Evolutionary conservation across 306 rosid genomes (phyloP).

Genomic region (Cucurbita ficifolia): DNA sequence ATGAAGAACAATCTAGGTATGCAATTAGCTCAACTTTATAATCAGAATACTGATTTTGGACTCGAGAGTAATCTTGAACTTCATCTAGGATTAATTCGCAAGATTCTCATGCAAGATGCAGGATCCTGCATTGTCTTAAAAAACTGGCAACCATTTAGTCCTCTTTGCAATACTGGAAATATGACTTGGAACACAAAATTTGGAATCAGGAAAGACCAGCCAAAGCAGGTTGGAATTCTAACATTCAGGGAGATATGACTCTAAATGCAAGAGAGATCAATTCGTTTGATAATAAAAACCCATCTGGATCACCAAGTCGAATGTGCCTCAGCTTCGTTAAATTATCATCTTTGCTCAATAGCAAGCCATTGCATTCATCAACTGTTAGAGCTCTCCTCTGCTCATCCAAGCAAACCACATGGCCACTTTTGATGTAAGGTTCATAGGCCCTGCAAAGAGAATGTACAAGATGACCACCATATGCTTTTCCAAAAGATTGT

Average conservation of each 20-base stretch:
- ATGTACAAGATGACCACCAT: slow-evolving; percentile 34
- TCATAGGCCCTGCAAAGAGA: slow-evolving; percentile 48
- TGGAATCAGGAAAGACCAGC: background rate
- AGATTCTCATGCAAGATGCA: background rate
- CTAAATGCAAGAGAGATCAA: slow-evolving; percentile 72
- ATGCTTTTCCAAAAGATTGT: slow-evolving; percentile 36
- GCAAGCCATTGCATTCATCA: slow-evolving; percentile 22
- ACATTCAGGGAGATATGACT: slow-evolving; percentile 39
- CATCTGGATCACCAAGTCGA: slow-evolving; percentile 80
- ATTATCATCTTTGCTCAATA: slow-evolving; percentile 7
- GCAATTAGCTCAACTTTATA: background rate
- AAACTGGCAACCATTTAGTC: background rate
- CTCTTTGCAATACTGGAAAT: background rate
- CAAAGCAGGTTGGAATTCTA: background rate
- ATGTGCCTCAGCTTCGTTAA: slow-evolving; percentile 24
- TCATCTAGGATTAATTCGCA: background rate
- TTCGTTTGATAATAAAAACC: slow-evolving; percentile 83
- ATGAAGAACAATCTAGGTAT: background rate
- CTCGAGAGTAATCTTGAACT: background rate
- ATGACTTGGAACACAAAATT: background rate
- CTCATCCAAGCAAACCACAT: slow-evolving; percentile 53
- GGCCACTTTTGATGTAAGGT: slow-evolving; percentile 70
- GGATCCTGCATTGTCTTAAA: background rate
- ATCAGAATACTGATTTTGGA: background rate
- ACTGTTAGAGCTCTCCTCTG: slow-evolving; percentile 26